phyloP scores from a whole-genome alignment of 208 protist species.

The Acanthamoeba royreba region DNA sequence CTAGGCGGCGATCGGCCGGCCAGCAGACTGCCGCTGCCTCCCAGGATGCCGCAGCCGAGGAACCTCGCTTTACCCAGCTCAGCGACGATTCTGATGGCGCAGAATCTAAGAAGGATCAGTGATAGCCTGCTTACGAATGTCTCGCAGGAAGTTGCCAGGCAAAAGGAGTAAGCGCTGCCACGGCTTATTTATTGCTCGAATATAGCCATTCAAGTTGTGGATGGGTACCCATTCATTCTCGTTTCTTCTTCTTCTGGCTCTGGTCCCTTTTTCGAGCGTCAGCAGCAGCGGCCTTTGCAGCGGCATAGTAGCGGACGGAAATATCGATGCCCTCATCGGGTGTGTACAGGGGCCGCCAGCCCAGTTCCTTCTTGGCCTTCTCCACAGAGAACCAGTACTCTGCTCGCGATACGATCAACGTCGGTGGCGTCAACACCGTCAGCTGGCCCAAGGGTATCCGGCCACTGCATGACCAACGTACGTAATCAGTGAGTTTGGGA shows the following conservation, averaged over 20 bases:
- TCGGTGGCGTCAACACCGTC: neutral
- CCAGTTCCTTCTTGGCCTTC: slow-evolving; percentile 1
- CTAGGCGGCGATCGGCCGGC: too few species aligned
- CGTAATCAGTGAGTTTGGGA: neutral
- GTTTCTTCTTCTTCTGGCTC: too few species aligned
- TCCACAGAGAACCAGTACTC: neutral
- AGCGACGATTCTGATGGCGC: neutral
- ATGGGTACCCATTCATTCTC: too few species aligned
- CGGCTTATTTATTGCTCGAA: too few species aligned
- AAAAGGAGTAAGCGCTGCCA: too few species aligned
- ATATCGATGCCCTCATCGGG: neutral
- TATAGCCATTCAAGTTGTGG: too few species aligned
- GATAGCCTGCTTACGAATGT: too few species aligned
- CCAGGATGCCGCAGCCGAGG: neutral
- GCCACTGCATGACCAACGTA: neutral
- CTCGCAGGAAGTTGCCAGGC: too few species aligned
- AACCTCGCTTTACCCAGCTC: neutral
- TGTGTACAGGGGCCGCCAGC: neutral
- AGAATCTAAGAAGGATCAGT: neutral
- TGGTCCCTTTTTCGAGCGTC: too few species aligned
- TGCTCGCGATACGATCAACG: neutral
- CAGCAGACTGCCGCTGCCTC: neutral
- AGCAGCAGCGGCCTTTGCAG: neutral
- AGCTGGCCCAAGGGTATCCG: neutral
- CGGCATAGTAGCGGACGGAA: neutral